Evolutionary conservation across 768 basidiomycete genomes (phyloP), one percentile per base, ranked within the genome.

Genomic region (Phlegmacium glaucopus): DNA sequence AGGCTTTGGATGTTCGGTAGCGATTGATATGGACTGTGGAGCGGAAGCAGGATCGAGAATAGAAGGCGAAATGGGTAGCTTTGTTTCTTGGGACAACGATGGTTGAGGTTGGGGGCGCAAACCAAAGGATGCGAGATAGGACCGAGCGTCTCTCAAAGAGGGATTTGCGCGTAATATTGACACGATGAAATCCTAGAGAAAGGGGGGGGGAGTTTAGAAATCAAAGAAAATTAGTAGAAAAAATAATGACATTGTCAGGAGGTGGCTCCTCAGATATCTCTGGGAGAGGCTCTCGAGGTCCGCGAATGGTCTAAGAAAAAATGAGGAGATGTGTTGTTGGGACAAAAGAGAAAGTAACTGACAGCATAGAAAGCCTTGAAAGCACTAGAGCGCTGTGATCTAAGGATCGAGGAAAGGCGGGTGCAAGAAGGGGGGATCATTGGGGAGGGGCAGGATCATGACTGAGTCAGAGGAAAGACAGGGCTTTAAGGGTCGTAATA

Each of bases 121-220:
- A 6, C 89, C 89, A 64, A 99, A 98, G n/a, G 85, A 90, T 25
- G 85, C 87, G 9, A 96, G 78, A 65, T 96, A 99, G 1, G 86
- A 87, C 44, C 84, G 85, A 25, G 94, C 87, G 63, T 99, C 96
- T 53, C 96, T 77, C 44, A 86, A 66, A 2, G 95, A 97, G 10
- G 96, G 95, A 51, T 90, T 92, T 25, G 96, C 87, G 45, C 88
- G 85, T 43, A 99, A 76, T 58, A 99, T 89, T 27, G 94, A 96
- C 47, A 98, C 71, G 60, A 99, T 94, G 60, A 99, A 94, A 64
- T 98, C 96, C 93, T 98, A 63, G 26, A 7, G 16, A 18, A 32
- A 48, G 45, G 46, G 56, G 49, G 53, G 30, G 42, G n/a, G n/a
- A n/a, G n/a, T n/a, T 39, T 45, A 47, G 41, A 48, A 13, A 52